Conservation (phyloP, 2,329 filamentous ascomycete species). For the Fonsecaea monophora region DNA sequence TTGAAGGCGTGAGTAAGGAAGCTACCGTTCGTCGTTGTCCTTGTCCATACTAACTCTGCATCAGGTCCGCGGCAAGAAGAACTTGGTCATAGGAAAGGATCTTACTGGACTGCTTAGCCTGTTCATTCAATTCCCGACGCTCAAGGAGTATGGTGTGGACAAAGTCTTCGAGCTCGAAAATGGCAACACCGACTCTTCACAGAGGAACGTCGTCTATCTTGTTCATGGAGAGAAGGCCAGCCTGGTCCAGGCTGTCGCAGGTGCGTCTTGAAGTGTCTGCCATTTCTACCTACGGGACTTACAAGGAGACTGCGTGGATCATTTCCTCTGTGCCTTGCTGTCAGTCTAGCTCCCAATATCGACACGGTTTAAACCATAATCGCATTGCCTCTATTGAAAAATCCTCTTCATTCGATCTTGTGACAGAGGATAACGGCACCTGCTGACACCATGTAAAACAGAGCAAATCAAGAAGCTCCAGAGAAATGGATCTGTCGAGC, state of each 20-base stretch:
- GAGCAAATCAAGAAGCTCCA: constrained; percentile 91
- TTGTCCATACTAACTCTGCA: constrained; percentile 43
- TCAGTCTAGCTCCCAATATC: constrained; percentile 37
- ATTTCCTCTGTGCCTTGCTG: constrained; percentile 28
- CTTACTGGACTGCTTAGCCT: constrained; percentile 88
- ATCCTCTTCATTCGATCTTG: constrained; percentile 49
- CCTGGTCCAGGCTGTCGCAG: constrained; percentile 84
- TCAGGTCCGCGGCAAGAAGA: constrained; percentile 98
- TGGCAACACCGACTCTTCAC: constrained; percentile 89
- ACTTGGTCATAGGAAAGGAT: constrained; percentile 88
- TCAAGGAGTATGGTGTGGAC: constrained; percentile 97
- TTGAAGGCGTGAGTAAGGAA: constrained; percentile 82
- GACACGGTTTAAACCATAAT: constrained; percentile 34
- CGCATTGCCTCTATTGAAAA: constrained; percentile 52
- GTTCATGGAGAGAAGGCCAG: constrained; percentile 86
- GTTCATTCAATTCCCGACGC: constrained; percentile 91
- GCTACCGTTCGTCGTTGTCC: neutral
- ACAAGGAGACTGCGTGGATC: constrained; percentile 35
- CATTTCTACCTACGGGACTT: constrained; percentile 38
- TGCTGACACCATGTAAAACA: constrained; percentile 64
- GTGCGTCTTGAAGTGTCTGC: constrained; percentile 62
- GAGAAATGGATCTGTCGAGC: constrained; percentile 83
- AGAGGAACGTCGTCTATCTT: constrained; percentile 94
- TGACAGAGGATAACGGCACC: constrained; percentile 55
- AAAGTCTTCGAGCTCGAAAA: constrained; percentile 98